Evolutionary conservation across 768 basidiomycete genomes (phyloP).

Genomic region (Agrocybe pediades): DNA sequence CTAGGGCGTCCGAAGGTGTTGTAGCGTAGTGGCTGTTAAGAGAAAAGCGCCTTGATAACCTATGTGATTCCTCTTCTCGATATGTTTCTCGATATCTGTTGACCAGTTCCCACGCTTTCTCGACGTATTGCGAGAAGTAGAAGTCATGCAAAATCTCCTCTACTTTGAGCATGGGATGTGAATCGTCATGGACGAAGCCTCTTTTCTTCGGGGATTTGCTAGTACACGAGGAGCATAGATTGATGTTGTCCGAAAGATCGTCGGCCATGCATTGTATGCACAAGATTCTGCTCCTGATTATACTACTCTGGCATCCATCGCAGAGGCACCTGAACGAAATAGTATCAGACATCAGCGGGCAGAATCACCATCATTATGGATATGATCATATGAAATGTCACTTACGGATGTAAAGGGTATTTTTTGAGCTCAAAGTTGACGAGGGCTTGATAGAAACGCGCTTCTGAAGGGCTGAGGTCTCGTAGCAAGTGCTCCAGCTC

Average conservation of each 20-base stretch:
- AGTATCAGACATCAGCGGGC: too few relatives aligned
- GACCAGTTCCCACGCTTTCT: conserved; percentile 22
- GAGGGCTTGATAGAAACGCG: conserved; percentile 34
- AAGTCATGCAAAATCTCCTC: conserved; percentile 34
- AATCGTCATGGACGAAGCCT: conserved; percentile 31
- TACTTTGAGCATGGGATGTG: conserved; percentile 32
- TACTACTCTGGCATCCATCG: conserved; percentile 31
- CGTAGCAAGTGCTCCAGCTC: conserved; percentile 31
- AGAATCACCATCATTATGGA: neutral
- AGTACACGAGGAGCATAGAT: conserved; percentile 32
- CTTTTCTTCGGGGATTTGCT: conserved; percentile 28
- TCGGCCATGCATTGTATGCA: conserved; percentile 35
- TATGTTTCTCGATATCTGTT: conserved; percentile 27
- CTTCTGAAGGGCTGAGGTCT: conserved; percentile 32
- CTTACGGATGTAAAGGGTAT: conserved; percentile 37
- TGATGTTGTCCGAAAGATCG: conserved; percentile 34
- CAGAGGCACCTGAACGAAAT: conserved; percentile 29
- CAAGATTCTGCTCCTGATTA: conserved; percentile 31
- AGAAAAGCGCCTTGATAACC: neutral
- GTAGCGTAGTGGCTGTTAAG: neutral
- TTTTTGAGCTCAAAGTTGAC: conserved; percentile 33
- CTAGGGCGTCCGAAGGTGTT: conserved; percentile 2
- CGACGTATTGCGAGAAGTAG: conserved; percentile 26
- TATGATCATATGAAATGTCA: neutral
- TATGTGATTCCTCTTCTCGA: conserved; percentile 21